A percentile compares a stretch with the other conserved stretches of the same genome.
phyloP scores from a whole-genome alignment of 2,329 filamentous ascomycete genomes.

The Xylaria digitata region DNA sequence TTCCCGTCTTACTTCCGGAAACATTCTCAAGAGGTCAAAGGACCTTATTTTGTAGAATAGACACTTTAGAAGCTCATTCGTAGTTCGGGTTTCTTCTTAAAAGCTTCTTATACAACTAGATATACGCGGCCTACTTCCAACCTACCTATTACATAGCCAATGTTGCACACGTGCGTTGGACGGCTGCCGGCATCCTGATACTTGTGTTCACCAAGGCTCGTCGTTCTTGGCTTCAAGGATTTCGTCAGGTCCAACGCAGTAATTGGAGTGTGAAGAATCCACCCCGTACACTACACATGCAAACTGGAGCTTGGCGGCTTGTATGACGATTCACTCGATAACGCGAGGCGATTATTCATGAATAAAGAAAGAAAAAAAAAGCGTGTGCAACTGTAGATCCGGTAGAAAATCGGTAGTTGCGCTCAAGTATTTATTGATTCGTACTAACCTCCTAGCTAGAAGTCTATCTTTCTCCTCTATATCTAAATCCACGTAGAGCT shows the following conservation, averaged over 20 bases:
- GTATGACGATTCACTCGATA: not conserved
- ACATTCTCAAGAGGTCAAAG: no score
- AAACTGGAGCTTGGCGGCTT: not conserved
- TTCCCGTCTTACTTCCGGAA: no score
- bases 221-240: conserved; percentile 18
- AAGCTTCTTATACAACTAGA: no score
- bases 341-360: not conserved
- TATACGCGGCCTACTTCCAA: not conserved
- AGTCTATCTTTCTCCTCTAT: not conserved
- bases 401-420: not conserved
- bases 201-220: not conserved
- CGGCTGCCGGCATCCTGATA: not conserved
- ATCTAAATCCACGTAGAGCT: not conserved
- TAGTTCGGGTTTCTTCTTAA: no score
- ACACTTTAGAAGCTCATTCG: no score
- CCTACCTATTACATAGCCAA: not conserved
- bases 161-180: conserved; percentile 3
- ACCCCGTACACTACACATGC: not conserved
- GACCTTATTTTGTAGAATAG: no score
- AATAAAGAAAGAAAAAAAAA: no score
- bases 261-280: conserved; percentile 9
- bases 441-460: not conserved
- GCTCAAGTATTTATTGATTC: not conserved
- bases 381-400: not conserved
- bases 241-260: not conserved